Conservation (phyloP, 164 flowering plant genomes). For the Piper longum region DNA sequence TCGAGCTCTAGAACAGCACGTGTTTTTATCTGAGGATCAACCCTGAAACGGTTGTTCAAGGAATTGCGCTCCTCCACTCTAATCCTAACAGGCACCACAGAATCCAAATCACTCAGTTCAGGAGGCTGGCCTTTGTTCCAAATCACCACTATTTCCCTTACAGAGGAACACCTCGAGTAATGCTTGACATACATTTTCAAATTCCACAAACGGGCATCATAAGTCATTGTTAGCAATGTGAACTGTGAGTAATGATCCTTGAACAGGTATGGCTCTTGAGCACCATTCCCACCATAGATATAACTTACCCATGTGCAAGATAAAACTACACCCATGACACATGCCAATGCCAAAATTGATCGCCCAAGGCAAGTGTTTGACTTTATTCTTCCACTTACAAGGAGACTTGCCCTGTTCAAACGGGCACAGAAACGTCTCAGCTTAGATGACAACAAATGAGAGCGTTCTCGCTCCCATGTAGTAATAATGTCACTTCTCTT, state of each 20-base stretch:
- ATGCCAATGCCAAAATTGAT: conserved; percentile 26
- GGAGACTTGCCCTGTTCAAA: conserved; percentile 37
- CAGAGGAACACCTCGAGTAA: conserved; percentile 87
- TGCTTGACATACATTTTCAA: conserved; percentile 82
- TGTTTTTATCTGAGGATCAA: conserved; percentile 55
- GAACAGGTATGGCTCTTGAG: conserved; percentile 57
- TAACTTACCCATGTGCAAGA: conserved; percentile 46
- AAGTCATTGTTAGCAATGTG: conserved; percentile 83
- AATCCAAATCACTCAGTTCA: conserved; percentile 42
- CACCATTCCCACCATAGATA: conserved; percentile 75
- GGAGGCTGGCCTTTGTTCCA: conserved; percentile 93
- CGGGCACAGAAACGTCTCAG: conserved; percentile 51
- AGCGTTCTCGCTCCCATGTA: conserved; percentile 45
- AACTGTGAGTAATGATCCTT: conserved; percentile 76
- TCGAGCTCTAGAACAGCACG: conserved; percentile 86
- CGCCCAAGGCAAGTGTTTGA: conserved; percentile 42
- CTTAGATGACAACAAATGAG: conserved; percentile 36
- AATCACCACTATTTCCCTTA: conserved; percentile 76
- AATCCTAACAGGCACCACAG: conserved; percentile 73
- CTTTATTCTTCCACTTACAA: conserved; percentile 37
- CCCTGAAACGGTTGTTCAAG: conserved; percentile 68
- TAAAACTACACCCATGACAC: conserved; percentile 29
- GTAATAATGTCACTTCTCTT: conserved; percentile 48
- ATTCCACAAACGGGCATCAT: conserved; percentile 87
- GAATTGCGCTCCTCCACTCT: conserved; percentile 66